Evolutionary conservation across 106 monocot species (phyloP).

Genomic region (Vanilla planifolia): DNA sequence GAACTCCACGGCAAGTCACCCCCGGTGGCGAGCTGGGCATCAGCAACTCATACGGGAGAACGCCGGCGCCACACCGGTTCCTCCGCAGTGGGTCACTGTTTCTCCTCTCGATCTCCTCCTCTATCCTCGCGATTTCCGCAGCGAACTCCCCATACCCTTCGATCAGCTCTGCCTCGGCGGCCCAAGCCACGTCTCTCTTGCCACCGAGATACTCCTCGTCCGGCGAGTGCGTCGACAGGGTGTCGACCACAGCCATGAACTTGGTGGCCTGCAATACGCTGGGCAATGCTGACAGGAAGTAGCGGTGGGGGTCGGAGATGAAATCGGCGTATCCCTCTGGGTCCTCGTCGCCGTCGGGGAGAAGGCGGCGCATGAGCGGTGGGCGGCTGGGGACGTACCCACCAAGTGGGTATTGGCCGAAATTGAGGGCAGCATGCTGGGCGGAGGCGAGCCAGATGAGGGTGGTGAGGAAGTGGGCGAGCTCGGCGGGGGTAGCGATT

Average conservation of each 20-base stretch:
- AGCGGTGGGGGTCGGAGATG: slow-evolving; percentile 62
- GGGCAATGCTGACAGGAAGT: slow-evolving; percentile 62
- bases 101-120: slow-evolving; percentile 59
- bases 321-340: slow-evolving; percentile 38
- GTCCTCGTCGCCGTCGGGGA: slow-evolving; percentile 52
- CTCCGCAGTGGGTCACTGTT: slow-evolving; percentile 39
- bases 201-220: slow-evolving; percentile 94
- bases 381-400: slow-evolving; percentile 86
- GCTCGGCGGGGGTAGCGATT: slow-evolving; percentile 38
- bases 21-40: slow-evolving; percentile 63
- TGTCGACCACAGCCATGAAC: slow-evolving; percentile 91
- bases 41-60: slow-evolving; percentile 73
- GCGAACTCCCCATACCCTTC: slow-evolving; percentile 45
- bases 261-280: slow-evolving; percentile 73
- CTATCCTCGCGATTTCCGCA: slow-evolving; percentile 36
- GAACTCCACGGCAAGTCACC: slow-evolving; percentile 79
- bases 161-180: slow-evolving; percentile 22
- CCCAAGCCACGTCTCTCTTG: slow-evolving; percentile 22
- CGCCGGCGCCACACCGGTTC: slow-evolving; percentile 84
- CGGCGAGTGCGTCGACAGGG: slow-evolving; percentile 87
- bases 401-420: slow-evolving; percentile 92
- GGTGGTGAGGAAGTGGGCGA: slow-evolving; percentile 53
- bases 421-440: slow-evolving; percentile 95
- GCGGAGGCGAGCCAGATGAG: slow-evolving; percentile 83
- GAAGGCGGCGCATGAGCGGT: slow-evolving; percentile 55